These are phyloP conservation scores for Brettanomyces naardenensis DNA, from an alignment of 805 yeast genomes.

Conservation along the genomic window DNA sequence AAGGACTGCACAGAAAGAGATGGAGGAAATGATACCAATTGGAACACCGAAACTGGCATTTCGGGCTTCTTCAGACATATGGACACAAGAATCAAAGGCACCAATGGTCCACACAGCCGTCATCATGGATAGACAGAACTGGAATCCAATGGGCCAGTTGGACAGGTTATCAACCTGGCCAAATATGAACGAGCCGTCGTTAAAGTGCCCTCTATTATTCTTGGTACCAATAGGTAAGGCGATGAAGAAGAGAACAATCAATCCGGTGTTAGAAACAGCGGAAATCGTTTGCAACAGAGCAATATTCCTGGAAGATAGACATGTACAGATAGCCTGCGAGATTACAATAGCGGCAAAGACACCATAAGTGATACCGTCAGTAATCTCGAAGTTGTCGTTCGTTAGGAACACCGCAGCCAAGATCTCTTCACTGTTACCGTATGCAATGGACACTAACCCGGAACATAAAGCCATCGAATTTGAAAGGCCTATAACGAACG, in stretches of 20 bases:
- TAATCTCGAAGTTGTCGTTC: conserved; percentile 46
- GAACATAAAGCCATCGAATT: conserved; percentile 58
- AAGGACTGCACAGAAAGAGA: conserved; percentile 44
- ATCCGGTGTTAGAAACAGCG: conserved; percentile 40
- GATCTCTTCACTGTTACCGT: conserved; percentile 53
- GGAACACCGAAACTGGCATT: conserved; percentile 57
- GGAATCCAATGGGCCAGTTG: conserved; percentile 53
- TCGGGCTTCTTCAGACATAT: conserved; percentile 62
- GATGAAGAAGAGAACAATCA: conserved; percentile 46
- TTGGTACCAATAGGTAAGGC: conserved; percentile 55
- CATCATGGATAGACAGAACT: conserved; percentile 36
- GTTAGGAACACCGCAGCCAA: conserved; percentile 45
- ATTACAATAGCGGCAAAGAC: conserved; percentile 53
- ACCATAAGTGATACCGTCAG: conserved; percentile 49
- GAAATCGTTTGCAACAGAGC: conserved; percentile 54
- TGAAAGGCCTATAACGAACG: conserved; percentile 56
- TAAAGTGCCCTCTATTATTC: conserved; percentile 28
- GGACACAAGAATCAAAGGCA: conserved; percentile 63
- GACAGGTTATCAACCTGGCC: conserved; percentile 40
- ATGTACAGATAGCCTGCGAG: conserved; percentile 41
- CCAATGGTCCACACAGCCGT: conserved; percentile 70
- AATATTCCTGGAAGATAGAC: conserved; percentile 44
- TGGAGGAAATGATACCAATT: conserved; percentile 52
- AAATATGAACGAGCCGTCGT: conserved; percentile 44
- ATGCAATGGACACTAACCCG: conserved; percentile 56